These are phyloP conservation scores for Didymosphaeria variabile DNA, from an alignment of 2,329 filamentous ascomycete species.

Conservation along the genomic window DNA sequence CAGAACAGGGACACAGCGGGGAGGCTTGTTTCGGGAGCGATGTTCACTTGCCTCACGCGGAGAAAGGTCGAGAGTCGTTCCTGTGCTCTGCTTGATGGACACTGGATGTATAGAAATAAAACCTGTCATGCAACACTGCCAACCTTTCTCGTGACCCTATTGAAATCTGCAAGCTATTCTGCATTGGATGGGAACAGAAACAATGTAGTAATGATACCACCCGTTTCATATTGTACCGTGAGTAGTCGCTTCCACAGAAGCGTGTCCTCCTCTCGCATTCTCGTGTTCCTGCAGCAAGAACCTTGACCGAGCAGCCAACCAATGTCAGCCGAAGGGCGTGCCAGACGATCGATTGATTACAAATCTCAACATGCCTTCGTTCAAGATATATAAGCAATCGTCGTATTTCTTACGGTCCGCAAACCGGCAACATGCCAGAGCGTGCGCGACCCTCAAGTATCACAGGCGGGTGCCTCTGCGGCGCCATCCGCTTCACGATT, in stretches of 20 bases:
- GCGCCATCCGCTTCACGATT: constrained; percentile 34
- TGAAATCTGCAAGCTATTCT: no score
- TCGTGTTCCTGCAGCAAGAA: constrained; percentile 5
- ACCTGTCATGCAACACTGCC: background rate
- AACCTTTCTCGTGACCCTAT: no score
- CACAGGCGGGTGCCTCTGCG: constrained; percentile 37
- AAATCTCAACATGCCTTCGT: background rate
- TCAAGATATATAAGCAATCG: background rate
- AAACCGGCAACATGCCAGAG: constrained; percentile 4
- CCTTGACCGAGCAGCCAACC: constrained; percentile 1
- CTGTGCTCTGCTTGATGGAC: background rate
- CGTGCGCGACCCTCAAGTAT: constrained; percentile 24
- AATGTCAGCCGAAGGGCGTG: constrained; percentile 9
- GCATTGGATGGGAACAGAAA: background rate
- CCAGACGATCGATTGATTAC: background rate
- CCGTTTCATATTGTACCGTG: background rate
- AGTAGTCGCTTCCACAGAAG: background rate
- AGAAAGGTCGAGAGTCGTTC: background rate
- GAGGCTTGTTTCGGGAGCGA: background rate
- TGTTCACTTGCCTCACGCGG: background rate
- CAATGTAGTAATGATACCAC: background rate
- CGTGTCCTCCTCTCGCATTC: background rate
- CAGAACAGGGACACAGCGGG: background rate
- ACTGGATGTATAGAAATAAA: background rate
- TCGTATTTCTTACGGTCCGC: background rate